Conservation (phyloP, 768 basidiomycete species). For the Tephrocybe sp. region DNA sequence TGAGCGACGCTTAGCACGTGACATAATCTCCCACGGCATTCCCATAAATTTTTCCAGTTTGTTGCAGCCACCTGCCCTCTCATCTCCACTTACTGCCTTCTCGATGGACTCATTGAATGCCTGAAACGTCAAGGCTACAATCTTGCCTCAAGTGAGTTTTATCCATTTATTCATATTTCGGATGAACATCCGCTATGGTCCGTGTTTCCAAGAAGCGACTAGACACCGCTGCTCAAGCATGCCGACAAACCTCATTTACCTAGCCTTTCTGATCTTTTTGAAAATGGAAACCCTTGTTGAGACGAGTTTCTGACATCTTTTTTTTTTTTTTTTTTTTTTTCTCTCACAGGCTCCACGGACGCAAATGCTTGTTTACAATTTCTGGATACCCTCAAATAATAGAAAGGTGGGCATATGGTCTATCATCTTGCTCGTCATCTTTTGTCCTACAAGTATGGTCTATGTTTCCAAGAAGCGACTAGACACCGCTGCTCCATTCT, state of each 20-base stretch:
- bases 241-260: constrained; percentile 68
- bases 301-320: constrained; percentile 13
- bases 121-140: not conserved
- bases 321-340: no score
- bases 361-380: not conserved
- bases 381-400: not conserved
- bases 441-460: constrained; percentile 59
- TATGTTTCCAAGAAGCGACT: constrained; percentile 91
- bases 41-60: constrained; percentile 9
- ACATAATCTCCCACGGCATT: constrained; percentile 6
- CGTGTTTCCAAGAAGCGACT: constrained; percentile 92
- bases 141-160: constrained; percentile 4
- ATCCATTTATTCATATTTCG: constrained; percentile 17
- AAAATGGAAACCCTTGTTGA: constrained; percentile 58
- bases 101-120: no score
- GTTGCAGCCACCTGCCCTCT: not conserved
- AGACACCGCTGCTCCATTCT: constrained; percentile 77
- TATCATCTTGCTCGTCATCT: no score
- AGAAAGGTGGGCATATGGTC: constrained; percentile 6
- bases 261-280: constrained; percentile 78
- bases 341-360: not conserved
- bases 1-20: not conserved
- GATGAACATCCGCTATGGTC: constrained; percentile 88
- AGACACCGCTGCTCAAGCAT: constrained; percentile 77
- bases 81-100: no score